Conservation (phyloP, 345 rosid genomes). For the Populus ilicifolia region DNA sequence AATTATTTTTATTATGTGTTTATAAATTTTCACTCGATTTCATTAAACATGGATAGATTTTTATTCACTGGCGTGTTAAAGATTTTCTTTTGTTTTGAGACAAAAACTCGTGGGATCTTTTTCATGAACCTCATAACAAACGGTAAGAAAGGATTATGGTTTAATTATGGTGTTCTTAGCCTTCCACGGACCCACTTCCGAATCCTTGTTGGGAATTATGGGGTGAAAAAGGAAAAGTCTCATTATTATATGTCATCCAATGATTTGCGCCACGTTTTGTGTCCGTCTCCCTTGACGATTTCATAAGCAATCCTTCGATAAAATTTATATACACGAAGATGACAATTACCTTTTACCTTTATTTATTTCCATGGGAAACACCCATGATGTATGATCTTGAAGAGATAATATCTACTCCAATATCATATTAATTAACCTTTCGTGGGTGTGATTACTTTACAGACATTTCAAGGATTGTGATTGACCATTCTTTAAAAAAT, state of each 20-base stretch:
- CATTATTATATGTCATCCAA: slow-evolving; percentile 18
- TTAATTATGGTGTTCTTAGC: neutral
- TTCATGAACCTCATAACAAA: too few species aligned
- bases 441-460: neutral
- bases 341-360: neutral
- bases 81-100: too few species aligned
- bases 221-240: slow-evolving; percentile 7
- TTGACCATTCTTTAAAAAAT: neutral
- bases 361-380: neutral
- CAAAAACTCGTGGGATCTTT: too few species aligned
- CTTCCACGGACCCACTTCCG: slow-evolving; percentile 23
- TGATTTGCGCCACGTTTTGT: slow-evolving; percentile 21
- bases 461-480: slow-evolving; percentile 16
- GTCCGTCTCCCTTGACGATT: slow-evolving; percentile 11
- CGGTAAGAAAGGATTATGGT: neutral
- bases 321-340: neutral
- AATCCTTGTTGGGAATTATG: slow-evolving; percentile 22
- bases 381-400: slow-evolving; percentile 5
- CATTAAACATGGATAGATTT: too few species aligned
- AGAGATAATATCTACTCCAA: neutral
- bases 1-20: too few species aligned
- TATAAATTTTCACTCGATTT: too few species aligned
- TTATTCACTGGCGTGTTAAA: too few species aligned
- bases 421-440: neutral
- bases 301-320: neutral